Evolutionary conservation across 441 rosid species (phyloP).

Genomic region (Erysimum cheiri): DNA sequence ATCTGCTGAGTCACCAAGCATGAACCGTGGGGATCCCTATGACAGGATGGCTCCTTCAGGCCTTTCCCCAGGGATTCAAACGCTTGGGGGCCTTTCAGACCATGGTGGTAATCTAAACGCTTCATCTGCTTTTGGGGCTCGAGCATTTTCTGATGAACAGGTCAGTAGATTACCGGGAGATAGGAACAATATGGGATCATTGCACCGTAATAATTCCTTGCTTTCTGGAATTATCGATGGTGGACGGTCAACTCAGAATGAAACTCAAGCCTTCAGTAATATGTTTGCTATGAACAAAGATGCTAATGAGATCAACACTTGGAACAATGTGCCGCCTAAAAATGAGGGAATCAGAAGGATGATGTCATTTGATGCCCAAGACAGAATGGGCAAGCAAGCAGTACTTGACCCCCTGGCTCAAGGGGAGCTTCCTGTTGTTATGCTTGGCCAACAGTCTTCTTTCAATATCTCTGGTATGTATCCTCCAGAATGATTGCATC

Average conservation of each 20-base stretch:
- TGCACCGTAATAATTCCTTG: constrained; percentile 47
- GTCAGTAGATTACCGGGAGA: constrained; percentile 46
- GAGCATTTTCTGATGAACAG: constrained; percentile 54
- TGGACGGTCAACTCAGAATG: constrained; percentile 44
- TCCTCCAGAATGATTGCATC: not conserved
- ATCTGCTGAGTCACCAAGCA: constrained; percentile 46
- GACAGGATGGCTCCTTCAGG: constrained; percentile 51
- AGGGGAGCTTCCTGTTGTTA: constrained; percentile 46
- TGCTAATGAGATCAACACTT: constrained; percentile 43
- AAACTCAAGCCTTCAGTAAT: constrained; percentile 40
- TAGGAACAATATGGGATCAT: constrained; percentile 47
- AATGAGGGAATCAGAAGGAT: constrained; percentile 48
- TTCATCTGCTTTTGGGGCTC: constrained; percentile 54
- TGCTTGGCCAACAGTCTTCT: constrained; percentile 54
- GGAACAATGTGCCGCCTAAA: constrained; percentile 41
- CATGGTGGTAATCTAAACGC: constrained; percentile 49
- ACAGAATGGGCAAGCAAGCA: constrained; percentile 50
- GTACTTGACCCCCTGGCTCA: constrained; percentile 44
- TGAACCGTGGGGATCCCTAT: constrained; percentile 40
- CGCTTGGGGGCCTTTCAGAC: constrained; percentile 43
- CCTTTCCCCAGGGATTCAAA: constrained; percentile 10
- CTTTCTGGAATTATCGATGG: constrained; percentile 43
- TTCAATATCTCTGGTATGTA: constrained; percentile 51
- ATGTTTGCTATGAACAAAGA: constrained; percentile 48
- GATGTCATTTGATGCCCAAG: constrained; percentile 51